Conservation (phyloP, 208 protist species). For the Acanthamoeba lenticulata region DNA sequence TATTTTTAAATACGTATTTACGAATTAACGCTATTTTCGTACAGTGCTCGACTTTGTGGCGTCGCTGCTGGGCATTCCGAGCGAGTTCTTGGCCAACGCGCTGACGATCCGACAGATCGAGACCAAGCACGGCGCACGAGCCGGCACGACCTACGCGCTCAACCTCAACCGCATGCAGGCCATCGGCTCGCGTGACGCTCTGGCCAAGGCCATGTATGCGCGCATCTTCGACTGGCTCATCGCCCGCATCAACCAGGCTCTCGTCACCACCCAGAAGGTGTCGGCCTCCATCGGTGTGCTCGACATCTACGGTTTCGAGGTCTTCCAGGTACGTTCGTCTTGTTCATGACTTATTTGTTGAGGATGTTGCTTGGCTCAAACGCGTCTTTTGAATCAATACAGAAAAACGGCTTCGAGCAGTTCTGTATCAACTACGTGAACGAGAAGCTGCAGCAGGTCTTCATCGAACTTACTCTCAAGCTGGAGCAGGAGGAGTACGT, state of each 20-base stretch:
- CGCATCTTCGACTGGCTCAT: constrained; percentile 90
- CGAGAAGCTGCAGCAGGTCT: constrained; percentile 97
- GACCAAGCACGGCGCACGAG: constrained; percentile 68
- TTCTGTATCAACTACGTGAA: constrained; percentile 99
- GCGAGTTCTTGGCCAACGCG: constrained; percentile 64
- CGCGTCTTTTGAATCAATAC: too few species aligned
- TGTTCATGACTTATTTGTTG: neutral
- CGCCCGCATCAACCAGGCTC: constrained; percentile 84
- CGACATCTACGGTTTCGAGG: constrained; percentile 98
- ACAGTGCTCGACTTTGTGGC: constrained; percentile 68
- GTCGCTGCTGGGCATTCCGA: constrained; percentile 36
- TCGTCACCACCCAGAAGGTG: neutral
- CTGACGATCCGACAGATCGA: constrained; percentile 70
- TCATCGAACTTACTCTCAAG: constrained; percentile 93
- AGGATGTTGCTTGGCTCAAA: too few species aligned
- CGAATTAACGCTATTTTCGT: neutral
- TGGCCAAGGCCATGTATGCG: constrained; percentile 88
- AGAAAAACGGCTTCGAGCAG: constrained; percentile 97
- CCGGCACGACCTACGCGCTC: constrained; percentile 66
- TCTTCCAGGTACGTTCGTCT: constrained; percentile 85
- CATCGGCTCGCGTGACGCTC: constrained; percentile 77
- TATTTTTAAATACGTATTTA: too few species aligned
- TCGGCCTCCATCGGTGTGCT: constrained; percentile 87
- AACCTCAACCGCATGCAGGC: constrained; percentile 73
- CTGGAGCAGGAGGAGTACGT: constrained; percentile 97